These are phyloP conservation scores for Aspergillus tanneri DNA, from an alignment of 2,329 filamentous ascomycete genomes.

Conservation along the genomic window DNA sequence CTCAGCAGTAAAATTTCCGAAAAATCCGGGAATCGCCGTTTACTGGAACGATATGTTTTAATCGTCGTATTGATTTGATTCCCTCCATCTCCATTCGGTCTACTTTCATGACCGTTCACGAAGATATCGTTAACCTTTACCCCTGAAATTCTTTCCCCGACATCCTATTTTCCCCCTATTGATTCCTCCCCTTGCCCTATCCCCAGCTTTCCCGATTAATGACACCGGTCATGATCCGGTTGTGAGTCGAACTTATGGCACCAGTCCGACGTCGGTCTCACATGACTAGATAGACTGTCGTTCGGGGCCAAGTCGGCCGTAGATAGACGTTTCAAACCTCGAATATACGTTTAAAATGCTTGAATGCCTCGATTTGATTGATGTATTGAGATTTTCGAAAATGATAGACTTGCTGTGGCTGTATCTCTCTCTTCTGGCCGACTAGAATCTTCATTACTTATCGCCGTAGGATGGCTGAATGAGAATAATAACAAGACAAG, in stretches of 20 bases:
- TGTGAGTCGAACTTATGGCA: constrained; percentile 17
- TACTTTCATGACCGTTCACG: background rate
- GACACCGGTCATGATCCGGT: constrained; percentile 19
- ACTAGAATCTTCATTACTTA: no score
- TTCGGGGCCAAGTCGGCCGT: constrained; percentile 27
- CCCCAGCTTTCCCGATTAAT: constrained; percentile 10
- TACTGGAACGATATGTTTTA: constrained; percentile 13
- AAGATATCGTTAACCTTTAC: constrained; percentile 8
- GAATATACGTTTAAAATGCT: background rate
- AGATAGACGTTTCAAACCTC: constrained; percentile 22
- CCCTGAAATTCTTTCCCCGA: background rate
- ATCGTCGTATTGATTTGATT: constrained; percentile 3
- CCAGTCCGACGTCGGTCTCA: constrained; percentile 12
- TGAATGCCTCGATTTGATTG: background rate
- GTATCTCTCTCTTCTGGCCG: background rate
- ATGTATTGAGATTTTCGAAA: background rate
- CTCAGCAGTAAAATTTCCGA: constrained; percentile 42
- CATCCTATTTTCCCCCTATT: background rate
- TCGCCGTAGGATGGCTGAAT: background rate
- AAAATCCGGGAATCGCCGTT: constrained; percentile 1
- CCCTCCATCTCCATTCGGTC: background rate
- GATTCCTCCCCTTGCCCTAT: background rate
- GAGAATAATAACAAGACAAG: background rate
- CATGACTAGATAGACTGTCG: constrained; percentile 14
- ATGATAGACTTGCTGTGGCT: background rate